These are phyloP conservation scores for Boletus coccyginus DNA, from an alignment of 768 basidiomycete species.

Conservation along the genomic window DNA sequence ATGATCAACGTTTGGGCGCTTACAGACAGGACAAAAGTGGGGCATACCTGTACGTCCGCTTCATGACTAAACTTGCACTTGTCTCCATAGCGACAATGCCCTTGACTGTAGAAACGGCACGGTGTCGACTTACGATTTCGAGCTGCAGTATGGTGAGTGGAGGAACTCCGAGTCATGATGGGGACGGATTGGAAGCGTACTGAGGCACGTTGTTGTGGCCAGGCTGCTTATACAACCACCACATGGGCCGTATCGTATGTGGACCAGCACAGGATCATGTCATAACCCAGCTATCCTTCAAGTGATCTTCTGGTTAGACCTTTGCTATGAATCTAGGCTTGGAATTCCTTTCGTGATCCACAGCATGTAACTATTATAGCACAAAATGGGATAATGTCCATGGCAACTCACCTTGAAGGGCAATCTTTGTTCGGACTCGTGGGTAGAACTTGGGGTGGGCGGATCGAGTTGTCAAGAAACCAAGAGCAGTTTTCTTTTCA, in stretches of 20 bases:
- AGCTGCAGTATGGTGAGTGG: background rate
- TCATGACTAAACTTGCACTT: conserved; percentile 27
- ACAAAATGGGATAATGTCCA: too few relatives aligned
- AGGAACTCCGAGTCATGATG: conserved; percentile 8
- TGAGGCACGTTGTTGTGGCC: background rate
- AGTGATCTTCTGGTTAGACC: too few relatives aligned
- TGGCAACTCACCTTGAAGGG: too few relatives aligned
- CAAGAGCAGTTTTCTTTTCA: too few relatives aligned
- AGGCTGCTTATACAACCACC: background rate
- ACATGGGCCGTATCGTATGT: background rate
- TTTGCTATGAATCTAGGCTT: too few relatives aligned
- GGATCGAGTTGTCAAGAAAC: too few relatives aligned
- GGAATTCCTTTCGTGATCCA: too few relatives aligned
- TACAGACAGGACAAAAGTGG: background rate
- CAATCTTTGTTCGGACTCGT: too few relatives aligned
- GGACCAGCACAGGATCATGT: background rate
- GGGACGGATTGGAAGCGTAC: background rate
- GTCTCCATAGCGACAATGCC: conserved; percentile 26
- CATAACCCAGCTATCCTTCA: background rate
- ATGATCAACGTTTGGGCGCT: background rate
- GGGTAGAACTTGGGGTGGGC: too few relatives aligned
- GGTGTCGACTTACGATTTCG: conserved; percentile 6
- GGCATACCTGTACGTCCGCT: conserved; percentile 3
- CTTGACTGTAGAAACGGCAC: conserved; percentile 24
- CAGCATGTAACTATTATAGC: too few relatives aligned